Evolutionary conservation across 2,329 filamentous ascomycete species (phyloP), one percentile per base, ranked within the genome.

Genomic region (Alternaria sp.): DNA sequence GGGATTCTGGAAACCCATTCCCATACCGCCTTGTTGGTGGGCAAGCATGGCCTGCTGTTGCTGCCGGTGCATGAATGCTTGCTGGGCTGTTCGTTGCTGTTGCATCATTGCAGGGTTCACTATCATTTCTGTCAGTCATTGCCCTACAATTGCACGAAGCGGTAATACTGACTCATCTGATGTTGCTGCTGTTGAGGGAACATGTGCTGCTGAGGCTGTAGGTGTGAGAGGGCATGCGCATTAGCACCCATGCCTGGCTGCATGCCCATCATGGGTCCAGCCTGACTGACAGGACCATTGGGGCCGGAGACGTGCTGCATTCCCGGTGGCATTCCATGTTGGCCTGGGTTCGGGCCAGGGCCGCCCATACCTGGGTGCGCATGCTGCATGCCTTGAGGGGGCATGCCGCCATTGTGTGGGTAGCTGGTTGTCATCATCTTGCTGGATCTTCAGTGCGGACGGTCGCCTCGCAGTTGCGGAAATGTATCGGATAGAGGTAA

Each of bases 221-320:
- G 76, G 74, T 94, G 91, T 73, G 90, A 89, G 70, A 93, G 80
- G 18, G 89, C 89, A 79, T 92, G 90, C 61, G 87, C 85, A 78
- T 88, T 90, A 26, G 84, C 85, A 54, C 83, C 85, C 65, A 81
- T 82, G 62, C 89, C 87, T 30, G 89, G 89, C 64, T 90, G 90
- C 88, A 94, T 92, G 59, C 86, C 89, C 90, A 94, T 92, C 84
- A 93, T 87, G 57, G 88, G 86, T 28, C 84, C 85, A 48, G 86
- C 87, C 71, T 91, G 89, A 75, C 88, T 91, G 66, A 92, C 89
- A 75, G 87, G 86, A 62, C 86, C 87, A 67, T 88, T 88, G 20
- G 91, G 89, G 36, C 87, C 90, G 59, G 91, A 91, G 28, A 90
- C 90, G 62, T 86, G 91, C 69, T 91, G 89, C 79, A 89, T 87